Evolutionary conservation across 208 protist species (phyloP).

Genomic region (Angomonas deanei): DNA sequence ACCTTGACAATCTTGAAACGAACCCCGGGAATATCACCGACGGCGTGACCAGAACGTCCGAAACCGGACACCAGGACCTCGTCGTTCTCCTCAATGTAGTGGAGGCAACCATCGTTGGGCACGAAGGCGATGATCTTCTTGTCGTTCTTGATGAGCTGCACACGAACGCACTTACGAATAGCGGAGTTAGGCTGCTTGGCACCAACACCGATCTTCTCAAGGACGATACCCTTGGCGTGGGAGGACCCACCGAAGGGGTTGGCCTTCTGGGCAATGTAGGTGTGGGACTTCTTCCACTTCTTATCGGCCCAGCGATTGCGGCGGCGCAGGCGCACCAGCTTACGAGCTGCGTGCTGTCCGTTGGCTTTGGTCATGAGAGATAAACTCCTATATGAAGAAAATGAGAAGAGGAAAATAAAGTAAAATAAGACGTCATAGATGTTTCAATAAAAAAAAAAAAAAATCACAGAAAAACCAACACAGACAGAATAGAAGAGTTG

Average conservation of each 20-base stretch:
- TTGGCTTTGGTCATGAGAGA: constrained; percentile 93
- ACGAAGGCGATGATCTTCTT: constrained; percentile 99
- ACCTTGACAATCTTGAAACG: constrained; percentile 99
- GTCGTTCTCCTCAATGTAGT: constrained; percentile 99
- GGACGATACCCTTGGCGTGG: constrained; percentile 99
- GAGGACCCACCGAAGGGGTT: constrained; percentile 98
- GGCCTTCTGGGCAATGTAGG: constrained; percentile 94
- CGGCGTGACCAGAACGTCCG: constrained; percentile 98
- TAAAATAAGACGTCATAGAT: not conserved
- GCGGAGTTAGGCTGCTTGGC: constrained; percentile 99
- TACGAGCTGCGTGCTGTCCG: constrained; percentile 97
- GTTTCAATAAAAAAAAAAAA: not conserved
- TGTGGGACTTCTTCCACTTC: constrained; percentile 96
- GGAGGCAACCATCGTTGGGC: constrained; percentile 98
- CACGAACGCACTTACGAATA: constrained; percentile 99
- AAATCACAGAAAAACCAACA: not conserved
- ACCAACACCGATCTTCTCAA: constrained; percentile 99
- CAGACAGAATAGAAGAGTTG: not conserved
- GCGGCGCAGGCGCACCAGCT: constrained; percentile 92
- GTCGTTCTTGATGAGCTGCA: constrained; percentile 99
- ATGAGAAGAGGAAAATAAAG: not conserved
- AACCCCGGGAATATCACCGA: constrained; percentile 99
- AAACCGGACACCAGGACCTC: constrained; percentile 99
- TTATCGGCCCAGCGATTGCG: constrained; percentile 97
- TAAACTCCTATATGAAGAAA: not conserved